Evolutionary conservation across 2,329 filamentous ascomycete species (phyloP).

Genomic region (Aspergillus neotritici): DNA sequence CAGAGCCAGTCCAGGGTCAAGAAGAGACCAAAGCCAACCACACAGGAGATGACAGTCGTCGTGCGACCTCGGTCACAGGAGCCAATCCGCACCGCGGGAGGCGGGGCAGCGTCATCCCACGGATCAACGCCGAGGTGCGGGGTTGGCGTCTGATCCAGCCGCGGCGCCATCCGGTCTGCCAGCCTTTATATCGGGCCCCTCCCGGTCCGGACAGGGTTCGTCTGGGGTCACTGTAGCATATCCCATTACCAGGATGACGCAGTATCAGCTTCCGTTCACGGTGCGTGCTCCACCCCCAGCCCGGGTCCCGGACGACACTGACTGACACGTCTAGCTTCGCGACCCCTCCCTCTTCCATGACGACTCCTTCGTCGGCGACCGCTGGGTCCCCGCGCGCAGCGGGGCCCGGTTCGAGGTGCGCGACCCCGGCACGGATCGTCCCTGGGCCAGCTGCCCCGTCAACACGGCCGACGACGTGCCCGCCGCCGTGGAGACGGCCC

Average conservation of each 20-base stretch:
- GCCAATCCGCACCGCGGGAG: too few species aligned
- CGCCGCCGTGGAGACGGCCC: slow-evolving; percentile 52
- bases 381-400: slow-evolving; percentile 44
- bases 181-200: not conserved
- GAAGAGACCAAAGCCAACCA: too few species aligned
- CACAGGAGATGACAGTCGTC: too few species aligned
- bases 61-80: too few species aligned
- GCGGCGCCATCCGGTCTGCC: slow-evolving; percentile 9
- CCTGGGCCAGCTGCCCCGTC: slow-evolving; percentile 49
- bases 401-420: slow-evolving; percentile 47
- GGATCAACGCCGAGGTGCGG: not conserved
- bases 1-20: too few species aligned
- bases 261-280: too few species aligned
- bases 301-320: too few species aligned
- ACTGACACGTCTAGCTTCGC: slow-evolving; percentile 32
- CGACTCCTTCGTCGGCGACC: slow-evolving; percentile 48
- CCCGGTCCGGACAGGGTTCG: too few species aligned
- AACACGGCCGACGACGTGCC: slow-evolving; percentile 56
- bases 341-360: slow-evolving; percentile 46
- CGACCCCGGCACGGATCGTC: slow-evolving; percentile 49
- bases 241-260: too few species aligned
- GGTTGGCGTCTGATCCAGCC: not conserved
- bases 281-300: too few species aligned
- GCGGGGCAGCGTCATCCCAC: too few species aligned
- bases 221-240: too few species aligned